Percentiles rank a stretch among this genome's conserved stretches.
Conservation (phyloP, 2,329 filamentous ascomycete genomes). For the Aspergillus pseudotamarii region DNA sequence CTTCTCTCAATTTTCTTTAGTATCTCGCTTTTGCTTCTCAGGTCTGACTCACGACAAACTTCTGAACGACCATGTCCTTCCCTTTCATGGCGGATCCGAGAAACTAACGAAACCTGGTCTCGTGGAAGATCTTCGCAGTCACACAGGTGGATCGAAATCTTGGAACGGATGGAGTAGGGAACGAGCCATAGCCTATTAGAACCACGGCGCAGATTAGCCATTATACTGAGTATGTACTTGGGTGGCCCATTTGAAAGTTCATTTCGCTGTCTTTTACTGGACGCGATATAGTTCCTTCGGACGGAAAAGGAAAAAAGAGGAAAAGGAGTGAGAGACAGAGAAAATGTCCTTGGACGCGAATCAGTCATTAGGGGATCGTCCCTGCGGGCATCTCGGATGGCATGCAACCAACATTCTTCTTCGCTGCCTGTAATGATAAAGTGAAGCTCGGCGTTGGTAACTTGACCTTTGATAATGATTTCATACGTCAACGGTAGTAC, state of each 20-base stretch:
- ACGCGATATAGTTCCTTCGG: not conserved
- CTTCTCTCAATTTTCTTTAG: not conserved
- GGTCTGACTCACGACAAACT: not conserved
- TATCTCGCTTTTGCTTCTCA: not conserved
- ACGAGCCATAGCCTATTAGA: slow-evolving; percentile 1
- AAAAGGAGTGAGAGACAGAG: not conserved
- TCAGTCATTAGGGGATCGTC: not conserved
- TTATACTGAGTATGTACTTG: not conserved
- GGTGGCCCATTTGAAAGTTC: not conserved
- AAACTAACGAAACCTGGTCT: not conserved
- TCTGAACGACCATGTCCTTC: not conserved
- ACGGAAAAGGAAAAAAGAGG: not conserved
- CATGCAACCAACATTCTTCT: not conserved
- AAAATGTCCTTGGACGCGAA: not conserved
- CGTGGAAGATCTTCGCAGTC: slow-evolving; percentile 4
- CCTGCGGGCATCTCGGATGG: not conserved
- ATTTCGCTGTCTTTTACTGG: not conserved
- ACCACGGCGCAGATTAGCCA: slow-evolving; percentile 8
- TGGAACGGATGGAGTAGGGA: not conserved
- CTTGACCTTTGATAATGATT: not conserved
- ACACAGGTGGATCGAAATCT: not conserved
- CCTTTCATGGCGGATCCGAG: not conserved
- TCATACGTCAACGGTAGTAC: not conserved
- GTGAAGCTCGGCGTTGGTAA: not conserved
- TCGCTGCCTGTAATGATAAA: not conserved